Conservation (phyloP, 208 protist genomes). For the Acanthamoeba polyphaga region DNA sequence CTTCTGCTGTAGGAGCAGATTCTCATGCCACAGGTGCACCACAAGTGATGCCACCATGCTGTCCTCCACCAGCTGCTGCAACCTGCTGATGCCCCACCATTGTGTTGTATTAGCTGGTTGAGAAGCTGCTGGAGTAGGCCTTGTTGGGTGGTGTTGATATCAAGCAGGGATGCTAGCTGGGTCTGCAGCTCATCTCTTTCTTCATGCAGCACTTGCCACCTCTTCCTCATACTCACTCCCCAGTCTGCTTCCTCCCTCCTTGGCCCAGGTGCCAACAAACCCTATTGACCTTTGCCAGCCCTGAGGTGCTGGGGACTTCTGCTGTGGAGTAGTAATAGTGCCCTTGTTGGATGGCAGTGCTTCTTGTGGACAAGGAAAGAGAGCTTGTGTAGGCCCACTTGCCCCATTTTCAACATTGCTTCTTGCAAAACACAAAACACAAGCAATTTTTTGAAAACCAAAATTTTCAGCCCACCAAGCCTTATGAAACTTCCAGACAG, state of each 20-base stretch:
- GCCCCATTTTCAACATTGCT: too few relatives aligned
- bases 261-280: not conserved
- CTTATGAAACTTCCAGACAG: too few relatives aligned
- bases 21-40: not conserved
- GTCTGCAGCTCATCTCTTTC: not conserved
- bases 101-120: not conserved
- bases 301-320: not conserved
- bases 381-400: too few relatives aligned
- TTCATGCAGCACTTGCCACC: not conserved
- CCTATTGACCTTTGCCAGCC: not conserved
- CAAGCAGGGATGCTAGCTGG: not conserved
- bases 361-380: too few relatives aligned
- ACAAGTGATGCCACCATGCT: not conserved
- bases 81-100: not conserved
- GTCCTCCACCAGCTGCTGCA: not conserved
- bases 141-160: not conserved
- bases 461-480: too few relatives aligned
- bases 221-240: not conserved
- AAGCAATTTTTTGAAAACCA: too few relatives aligned
- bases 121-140: conserved; percentile 2
- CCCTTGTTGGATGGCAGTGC: too few relatives aligned
- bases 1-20: not conserved
- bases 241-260: not conserved
- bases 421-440: too few relatives aligned
- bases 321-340: not conserved